Evolutionary conservation across 495 filamentous ascomycete genomes (phyloP).

Genomic region (Aspergillus saccharolyticus): DNA sequence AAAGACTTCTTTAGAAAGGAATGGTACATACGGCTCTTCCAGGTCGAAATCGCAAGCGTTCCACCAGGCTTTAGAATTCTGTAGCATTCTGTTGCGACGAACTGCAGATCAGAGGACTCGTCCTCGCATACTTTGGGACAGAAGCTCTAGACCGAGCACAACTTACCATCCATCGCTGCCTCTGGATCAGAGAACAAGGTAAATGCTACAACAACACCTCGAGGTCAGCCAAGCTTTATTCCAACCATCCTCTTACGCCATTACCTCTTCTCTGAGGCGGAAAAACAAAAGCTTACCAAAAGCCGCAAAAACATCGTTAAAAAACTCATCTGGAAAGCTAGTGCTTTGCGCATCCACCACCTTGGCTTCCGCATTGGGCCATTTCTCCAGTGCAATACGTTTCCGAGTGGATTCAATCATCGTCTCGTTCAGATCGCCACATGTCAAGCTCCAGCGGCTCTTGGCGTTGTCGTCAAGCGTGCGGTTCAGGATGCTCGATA

Average conservation of each 20-base stretch:
- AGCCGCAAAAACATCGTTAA: conserved; percentile 30
- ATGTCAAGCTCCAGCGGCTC: conserved; percentile 26
- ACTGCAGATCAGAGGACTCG: no score
- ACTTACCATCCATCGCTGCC: conserved; percentile 30
- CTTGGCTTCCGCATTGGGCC: conserved; percentile 28
- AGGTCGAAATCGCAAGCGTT: conserved; percentile 31
- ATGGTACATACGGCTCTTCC: conserved; percentile 29
- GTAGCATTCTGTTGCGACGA: conserved; percentile 29
- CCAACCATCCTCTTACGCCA: no score
- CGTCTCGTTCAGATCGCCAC: conserved; percentile 31
- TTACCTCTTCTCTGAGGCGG: no score
- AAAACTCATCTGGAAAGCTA: conserved; percentile 23
- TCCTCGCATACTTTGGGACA: no score
- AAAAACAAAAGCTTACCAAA: conserved; percentile 25
- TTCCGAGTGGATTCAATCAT: conserved; percentile 29
- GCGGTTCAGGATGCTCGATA: conserved; percentile 26
- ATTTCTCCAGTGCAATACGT: conserved; percentile 25
- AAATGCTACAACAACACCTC: conserved; percentile 15
- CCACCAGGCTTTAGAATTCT: conserved; percentile 36
- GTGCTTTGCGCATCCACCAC: conserved; percentile 33
- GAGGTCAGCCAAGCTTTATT: neutral
- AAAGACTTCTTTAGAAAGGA: no score
- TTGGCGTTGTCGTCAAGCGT: conserved; percentile 21
- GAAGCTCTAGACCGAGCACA: neutral
- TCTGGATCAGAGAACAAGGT: conserved; percentile 22